These are phyloP conservation scores for Schwanniomyces occidentalis DNA, from an alignment of 805 yeast species.

Conservation along the genomic window DNA sequence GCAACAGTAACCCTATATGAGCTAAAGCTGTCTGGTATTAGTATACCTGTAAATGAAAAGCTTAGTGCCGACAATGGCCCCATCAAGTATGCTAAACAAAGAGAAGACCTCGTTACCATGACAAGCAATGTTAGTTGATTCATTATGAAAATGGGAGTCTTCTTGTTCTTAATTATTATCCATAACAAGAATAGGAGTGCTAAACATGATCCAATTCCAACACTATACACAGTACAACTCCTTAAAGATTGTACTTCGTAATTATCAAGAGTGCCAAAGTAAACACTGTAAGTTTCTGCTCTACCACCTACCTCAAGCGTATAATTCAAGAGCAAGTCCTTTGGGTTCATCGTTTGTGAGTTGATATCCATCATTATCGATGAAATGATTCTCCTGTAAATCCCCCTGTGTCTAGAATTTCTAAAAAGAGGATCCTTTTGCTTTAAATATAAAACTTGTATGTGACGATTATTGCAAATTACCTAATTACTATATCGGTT, in stretches of 20 bases:
- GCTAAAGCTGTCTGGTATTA: constrained; percentile 24
- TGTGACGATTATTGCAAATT: too few relatives aligned
- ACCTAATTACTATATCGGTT: too few relatives aligned
- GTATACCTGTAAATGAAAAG: constrained; percentile 34
- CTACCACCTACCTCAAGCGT: constrained; percentile 11
- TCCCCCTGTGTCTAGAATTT: too few relatives aligned
- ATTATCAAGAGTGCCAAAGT: constrained; percentile 14
- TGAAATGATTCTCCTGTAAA: too few relatives aligned
- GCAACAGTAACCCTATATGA: constrained; percentile 58
- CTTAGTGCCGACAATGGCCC: constrained; percentile 54
- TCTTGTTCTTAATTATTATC: constrained; percentile 41
- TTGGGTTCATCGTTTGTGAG: constrained; percentile 5
- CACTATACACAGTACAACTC: constrained; percentile 16
- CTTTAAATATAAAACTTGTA: too few relatives aligned
- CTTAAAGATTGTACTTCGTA: constrained; percentile 7
- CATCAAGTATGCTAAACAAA: constrained; percentile 55
- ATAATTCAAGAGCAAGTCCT: constrained; percentile 13
- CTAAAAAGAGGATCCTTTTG: too few relatives aligned
- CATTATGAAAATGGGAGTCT: constrained; percentile 70
- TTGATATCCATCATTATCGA: constrained; percentile 6
- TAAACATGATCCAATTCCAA: constrained; percentile 17
- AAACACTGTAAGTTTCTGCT: constrained; percentile 7
- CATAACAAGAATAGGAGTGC: constrained; percentile 13
- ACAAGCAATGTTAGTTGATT: constrained; percentile 62
- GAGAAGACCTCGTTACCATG: constrained; percentile 58